Base-by-base conservation (phyloP, 1,284 basidiomycete species). In the Cryptococcus wingfieldii region DNA sequence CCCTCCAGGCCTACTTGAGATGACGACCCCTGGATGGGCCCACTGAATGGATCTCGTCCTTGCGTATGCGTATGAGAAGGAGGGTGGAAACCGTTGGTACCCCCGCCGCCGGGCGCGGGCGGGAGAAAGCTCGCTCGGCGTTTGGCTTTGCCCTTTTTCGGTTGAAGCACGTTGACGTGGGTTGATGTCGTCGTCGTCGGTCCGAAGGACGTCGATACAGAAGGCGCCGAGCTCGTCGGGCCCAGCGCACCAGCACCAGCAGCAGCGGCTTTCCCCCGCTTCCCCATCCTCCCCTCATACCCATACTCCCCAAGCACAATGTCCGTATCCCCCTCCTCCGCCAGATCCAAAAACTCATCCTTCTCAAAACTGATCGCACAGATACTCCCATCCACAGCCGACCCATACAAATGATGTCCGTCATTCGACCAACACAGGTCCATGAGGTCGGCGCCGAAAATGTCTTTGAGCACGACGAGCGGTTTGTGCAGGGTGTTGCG, bases 401-500 rank as follows among this genome's bases (percentile, higher is more conserved):
- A 94, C 0, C 92, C 92, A 67, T 96, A 98, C 0, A 98, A 82
- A 2, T 88, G 88, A 44, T 90, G 81, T 7, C 96, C 95, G 69
- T 98, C 94, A 70, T 84, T 84, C 3, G 90, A 90, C 95, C 96
- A 99, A 67, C 87, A 90, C 4, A 98, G 81, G 72, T 98, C 96
- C 82, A 97, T 88, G 48, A 98, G 89, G 67, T 94, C 90, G 53
- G 93, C 80, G 58, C 95, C 91, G 65, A 98, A 98, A 0, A 96
- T 86, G 62, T 98, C 92, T 65, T 90, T 88, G 1, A 94, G 86
- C 1, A 98, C 94, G 37, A 96, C 86, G 5, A 98, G 78, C 0
- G 96, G 96, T 50, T 89, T 83, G 9, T 89, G 88, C 0, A 86
- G 84, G 63, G 91, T 91, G 6, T 93, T 96, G 71, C 93, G 86